phyloP scores from a whole-genome alignment of 108 stramenopile species.

The Nannochloropsis salina region DNA sequence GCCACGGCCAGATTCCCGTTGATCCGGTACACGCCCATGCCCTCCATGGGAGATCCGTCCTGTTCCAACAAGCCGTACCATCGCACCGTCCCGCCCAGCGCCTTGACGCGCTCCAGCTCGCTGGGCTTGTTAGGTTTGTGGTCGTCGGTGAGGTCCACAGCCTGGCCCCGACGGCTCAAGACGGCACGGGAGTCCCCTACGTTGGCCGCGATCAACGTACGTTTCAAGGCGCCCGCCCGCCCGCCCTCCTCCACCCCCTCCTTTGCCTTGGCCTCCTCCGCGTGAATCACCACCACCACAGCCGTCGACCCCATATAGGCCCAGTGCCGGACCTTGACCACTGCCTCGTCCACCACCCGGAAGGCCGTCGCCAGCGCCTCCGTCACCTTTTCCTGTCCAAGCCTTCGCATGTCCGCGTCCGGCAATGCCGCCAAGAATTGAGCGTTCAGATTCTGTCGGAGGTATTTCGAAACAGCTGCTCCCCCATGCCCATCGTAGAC shows the following conservation, averaged over 20 bases:
- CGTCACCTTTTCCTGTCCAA: slow-evolving; percentile 21
- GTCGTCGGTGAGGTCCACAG: slow-evolving; percentile 42
- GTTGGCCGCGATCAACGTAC: slow-evolving; percentile 35
- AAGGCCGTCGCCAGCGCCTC: slow-evolving; percentile 33
- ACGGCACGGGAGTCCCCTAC: slow-evolving; percentile 48
- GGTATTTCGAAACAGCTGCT: slow-evolving; percentile 32
- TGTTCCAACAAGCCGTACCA: slow-evolving; percentile 18
- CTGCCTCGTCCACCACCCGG: slow-evolving; percentile 30
- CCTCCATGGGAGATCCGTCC: slow-evolving; percentile 51
- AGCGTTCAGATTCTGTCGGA: slow-evolving; percentile 36
- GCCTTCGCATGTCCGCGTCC: slow-evolving; percentile 20
- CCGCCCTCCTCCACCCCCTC: slow-evolving; percentile 26
- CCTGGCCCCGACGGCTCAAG: slow-evolving; percentile 32
- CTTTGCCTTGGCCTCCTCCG: background rate
- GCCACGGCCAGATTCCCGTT: slow-evolving; percentile 91
- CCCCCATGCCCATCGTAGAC: slow-evolving; percentile 48
- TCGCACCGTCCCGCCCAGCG: slow-evolving; percentile 26
- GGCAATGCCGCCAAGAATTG: slow-evolving; percentile 31
- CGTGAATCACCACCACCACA: slow-evolving; percentile 33
- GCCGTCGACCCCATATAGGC: slow-evolving; percentile 37
- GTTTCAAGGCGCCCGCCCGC: slow-evolving; percentile 26
- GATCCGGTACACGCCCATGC: slow-evolving; percentile 76
- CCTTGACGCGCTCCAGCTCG: slow-evolving; percentile 37
- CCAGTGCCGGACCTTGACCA: slow-evolving; percentile 34
- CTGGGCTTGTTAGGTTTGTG: slow-evolving; percentile 42